A percentile compares a stretch with the other conserved stretches of the same genome.
Conservation (phyloP, 2,329 filamentous ascomycete genomes). For the Paracoccidioides brasiliensis region DNA sequence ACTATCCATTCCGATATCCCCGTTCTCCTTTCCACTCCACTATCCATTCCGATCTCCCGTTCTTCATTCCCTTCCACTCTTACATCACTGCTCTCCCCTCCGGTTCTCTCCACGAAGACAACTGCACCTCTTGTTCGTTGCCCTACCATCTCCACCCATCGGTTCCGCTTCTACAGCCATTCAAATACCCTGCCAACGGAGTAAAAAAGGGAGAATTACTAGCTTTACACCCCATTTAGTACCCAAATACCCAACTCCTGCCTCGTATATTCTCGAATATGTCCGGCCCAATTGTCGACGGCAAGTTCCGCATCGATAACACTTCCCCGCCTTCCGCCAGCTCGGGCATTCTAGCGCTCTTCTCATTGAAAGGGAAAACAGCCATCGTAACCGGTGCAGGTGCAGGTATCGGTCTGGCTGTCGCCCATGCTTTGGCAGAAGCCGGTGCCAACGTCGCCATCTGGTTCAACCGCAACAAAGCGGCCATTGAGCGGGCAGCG, state of each 20-base stretch:
- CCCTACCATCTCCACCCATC: no score
- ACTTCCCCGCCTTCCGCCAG: slow-evolving; percentile 34
- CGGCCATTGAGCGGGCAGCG: slow-evolving; percentile 47
- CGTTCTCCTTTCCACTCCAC: no score
- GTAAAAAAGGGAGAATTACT: no score
- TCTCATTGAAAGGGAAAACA: slow-evolving; percentile 57
- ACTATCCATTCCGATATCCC: no score
- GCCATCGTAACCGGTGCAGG: slow-evolving; percentile 59
- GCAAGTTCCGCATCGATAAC: slow-evolving; percentile 45
- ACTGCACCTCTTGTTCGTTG: no score
- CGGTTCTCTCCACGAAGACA: no score
- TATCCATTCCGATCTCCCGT: no score
- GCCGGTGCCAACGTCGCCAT: slow-evolving; percentile 59
- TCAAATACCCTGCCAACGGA: no score
- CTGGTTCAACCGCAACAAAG: slow-evolving; percentile 59
- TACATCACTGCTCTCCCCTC: no score
- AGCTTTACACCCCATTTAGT: neutral
- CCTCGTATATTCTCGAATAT: slow-evolving; percentile 12
- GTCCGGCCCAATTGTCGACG: slow-evolving; percentile 23
- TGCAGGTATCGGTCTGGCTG: slow-evolving; percentile 53
- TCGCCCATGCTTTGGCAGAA: slow-evolving; percentile 54
- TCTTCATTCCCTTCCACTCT: no score
- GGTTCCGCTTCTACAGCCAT: no score
- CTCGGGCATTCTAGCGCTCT: slow-evolving; percentile 48
- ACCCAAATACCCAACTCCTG: neutral